phyloP scores from a whole-genome alignment of 306 rosid genomes.

The Comarum palustre region DNA sequence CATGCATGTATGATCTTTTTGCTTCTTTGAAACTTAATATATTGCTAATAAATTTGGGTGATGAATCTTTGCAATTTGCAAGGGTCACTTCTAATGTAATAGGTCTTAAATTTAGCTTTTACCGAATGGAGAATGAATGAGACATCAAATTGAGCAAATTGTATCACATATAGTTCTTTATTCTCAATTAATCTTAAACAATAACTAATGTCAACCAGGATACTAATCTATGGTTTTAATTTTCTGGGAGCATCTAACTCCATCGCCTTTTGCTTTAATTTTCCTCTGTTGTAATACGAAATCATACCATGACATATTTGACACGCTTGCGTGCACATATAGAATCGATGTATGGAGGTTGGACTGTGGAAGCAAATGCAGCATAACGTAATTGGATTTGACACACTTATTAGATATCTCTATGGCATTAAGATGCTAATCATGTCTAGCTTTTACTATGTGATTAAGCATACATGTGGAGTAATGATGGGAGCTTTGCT shows the following conservation, averaged over 20 bases:
- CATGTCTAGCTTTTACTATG: background rate
- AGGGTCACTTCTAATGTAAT: constrained; percentile 4
- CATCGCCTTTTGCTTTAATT: constrained; percentile 4
- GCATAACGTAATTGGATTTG: background rate
- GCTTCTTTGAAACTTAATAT: background rate
- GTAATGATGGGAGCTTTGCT: background rate
- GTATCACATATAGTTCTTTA: background rate
- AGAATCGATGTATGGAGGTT: background rate
- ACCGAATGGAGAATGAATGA: background rate
- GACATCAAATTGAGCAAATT: background rate
- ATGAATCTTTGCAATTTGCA: constrained; percentile 9
- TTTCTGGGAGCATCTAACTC: background rate
- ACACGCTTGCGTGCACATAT: background rate
- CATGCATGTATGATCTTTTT: background rate
- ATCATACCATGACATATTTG: background rate
- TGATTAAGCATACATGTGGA: background rate
- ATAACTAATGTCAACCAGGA: background rate
- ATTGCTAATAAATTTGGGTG: background rate
- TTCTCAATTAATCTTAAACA: background rate
- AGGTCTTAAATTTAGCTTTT: background rate
- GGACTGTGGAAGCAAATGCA: background rate
- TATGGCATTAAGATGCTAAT: background rate
- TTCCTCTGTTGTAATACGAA: background rate
- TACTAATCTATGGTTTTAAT: background rate
- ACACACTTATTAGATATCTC: background rate